phyloP scores from a whole-genome alignment of 2,329 filamentous ascomycete genomes.

The Fusarium lyarnte region DNA sequence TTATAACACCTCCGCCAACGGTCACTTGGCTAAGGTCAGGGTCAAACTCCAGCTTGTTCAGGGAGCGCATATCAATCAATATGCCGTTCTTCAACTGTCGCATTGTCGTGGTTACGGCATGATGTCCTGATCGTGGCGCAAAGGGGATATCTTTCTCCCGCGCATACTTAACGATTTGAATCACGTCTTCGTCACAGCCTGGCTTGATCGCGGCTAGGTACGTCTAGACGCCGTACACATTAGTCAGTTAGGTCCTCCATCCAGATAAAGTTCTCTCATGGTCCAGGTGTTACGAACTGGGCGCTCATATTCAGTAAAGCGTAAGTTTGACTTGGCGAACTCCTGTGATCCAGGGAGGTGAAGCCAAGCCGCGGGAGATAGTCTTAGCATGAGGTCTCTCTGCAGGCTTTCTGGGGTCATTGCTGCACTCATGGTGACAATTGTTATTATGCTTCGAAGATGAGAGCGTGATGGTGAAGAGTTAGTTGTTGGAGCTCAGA shows the following conservation, averaged over 20 bases:
- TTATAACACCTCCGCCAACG: background rate
- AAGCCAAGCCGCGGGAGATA: background rate
- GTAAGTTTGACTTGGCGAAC: background rate
- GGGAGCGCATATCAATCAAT: background rate
- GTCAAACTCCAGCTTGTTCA: background rate
- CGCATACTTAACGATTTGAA: background rate
- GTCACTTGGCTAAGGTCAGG: background rate
- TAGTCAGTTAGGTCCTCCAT: background rate
- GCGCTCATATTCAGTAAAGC: background rate
- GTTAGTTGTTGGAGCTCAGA: background rate
- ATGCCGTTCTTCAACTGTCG: background rate
- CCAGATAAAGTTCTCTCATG: background rate
- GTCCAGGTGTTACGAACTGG: background rate
- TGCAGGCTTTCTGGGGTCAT: background rate
- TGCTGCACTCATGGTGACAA: background rate
- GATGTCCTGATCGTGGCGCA: background rate
- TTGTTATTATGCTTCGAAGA: background rate
- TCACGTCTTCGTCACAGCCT: background rate
- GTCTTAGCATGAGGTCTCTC: background rate
- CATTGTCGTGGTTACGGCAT: background rate
- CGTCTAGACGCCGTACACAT: background rate
- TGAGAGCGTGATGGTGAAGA: background rate
- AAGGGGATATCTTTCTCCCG: background rate
- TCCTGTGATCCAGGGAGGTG: background rate
- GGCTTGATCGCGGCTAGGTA: background rate